These are phyloP conservation scores for Colletotrichum cereale DNA, from an alignment of 2,329 filamentous ascomycete species.

Conservation along the genomic window DNA sequence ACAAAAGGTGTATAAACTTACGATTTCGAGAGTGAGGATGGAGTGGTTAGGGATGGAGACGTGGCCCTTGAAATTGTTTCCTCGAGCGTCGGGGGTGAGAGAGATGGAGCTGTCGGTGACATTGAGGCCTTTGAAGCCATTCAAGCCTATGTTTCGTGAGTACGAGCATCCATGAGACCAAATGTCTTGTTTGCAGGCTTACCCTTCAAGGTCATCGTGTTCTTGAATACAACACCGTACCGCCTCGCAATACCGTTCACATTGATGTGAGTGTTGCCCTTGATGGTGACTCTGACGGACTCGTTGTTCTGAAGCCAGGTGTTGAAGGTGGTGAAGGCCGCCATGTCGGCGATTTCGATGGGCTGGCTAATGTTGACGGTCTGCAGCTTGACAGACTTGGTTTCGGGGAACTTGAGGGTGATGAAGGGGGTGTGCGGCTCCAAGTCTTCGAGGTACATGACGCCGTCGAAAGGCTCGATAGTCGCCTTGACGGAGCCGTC, in stretches of 20 bases:
- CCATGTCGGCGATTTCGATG: slow-evolving; percentile 59
- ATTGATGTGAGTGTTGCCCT: slow-evolving; percentile 65
- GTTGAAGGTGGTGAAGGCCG: slow-evolving; percentile 68
- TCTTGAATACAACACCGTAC: slow-evolving; percentile 67
- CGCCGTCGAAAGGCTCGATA: slow-evolving; percentile 63
- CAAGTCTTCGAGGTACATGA: slow-evolving; percentile 67
- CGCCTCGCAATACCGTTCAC: slow-evolving; percentile 62
- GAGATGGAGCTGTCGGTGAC: slow-evolving; percentile 65
- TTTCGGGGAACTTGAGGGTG: slow-evolving; percentile 64
- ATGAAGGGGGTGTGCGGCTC: slow-evolving; percentile 62
- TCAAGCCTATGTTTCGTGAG: slow-evolving; percentile 54
- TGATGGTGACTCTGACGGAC: slow-evolving; percentile 62
- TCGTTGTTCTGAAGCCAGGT: slow-evolving; percentile 64
- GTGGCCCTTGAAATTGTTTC: slow-evolving; percentile 72
- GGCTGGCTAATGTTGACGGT: slow-evolving; percentile 65
- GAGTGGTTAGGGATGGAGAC: slow-evolving; percentile 74
- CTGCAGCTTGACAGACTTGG: slow-evolving; percentile 61
- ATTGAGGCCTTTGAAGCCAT: slow-evolving; percentile 67
- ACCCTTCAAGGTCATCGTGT: slow-evolving; percentile 63
- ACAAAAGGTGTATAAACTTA: slow-evolving; percentile 51
- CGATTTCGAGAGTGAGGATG: slow-evolving; percentile 72
- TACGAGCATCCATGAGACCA: neutral
- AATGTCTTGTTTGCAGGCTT: neutral
- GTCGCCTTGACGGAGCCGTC: slow-evolving; percentile 65
- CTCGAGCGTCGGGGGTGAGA: slow-evolving; percentile 53